Evolutionary conservation across 257 asterid genomes (phyloP).

Genomic region (Leonotis leonurus): DNA sequence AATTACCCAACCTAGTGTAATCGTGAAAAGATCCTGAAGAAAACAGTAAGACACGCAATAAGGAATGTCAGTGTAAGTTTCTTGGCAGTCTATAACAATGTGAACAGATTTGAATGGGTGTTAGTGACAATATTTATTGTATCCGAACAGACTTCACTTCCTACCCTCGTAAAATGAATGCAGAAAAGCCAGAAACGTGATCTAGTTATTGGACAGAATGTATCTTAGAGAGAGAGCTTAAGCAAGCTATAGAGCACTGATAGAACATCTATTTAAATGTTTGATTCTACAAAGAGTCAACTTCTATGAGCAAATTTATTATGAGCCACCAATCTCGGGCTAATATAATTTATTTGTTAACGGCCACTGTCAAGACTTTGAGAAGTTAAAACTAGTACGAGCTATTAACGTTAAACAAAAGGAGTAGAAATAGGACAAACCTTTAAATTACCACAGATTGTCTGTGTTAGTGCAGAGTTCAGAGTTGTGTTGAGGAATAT

Average conservation of each 20-base stretch:
- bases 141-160: not conserved
- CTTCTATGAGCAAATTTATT: not conserved
- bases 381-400: not conserved
- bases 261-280: not conserved
- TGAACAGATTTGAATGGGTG: too few relatives aligned
- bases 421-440: conserved; percentile 35
- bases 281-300: not conserved
- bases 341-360: not conserved
- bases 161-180: too few relatives aligned
- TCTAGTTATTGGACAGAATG: not conserved
- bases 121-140: too few relatives aligned
- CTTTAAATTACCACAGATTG: conserved; percentile 96
- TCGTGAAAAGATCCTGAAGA: conserved; percentile 84
- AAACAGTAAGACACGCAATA: conserved; percentile 7
- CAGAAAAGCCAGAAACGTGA: too few relatives aligned
- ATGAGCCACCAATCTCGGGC: not conserved
- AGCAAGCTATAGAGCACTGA: not conserved
- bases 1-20: conserved; percentile 78
- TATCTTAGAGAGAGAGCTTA: not conserved
- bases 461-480: conserved; percentile 95
- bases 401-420: not conserved
- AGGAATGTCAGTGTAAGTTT: too few relatives aligned
- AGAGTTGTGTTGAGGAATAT: conserved; percentile 91
- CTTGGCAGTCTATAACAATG: too few relatives aligned
- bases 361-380: too few relatives aligned